Conservation (phyloP, 805 yeast genomes). For the Wickerhamiella brachini region DNA sequence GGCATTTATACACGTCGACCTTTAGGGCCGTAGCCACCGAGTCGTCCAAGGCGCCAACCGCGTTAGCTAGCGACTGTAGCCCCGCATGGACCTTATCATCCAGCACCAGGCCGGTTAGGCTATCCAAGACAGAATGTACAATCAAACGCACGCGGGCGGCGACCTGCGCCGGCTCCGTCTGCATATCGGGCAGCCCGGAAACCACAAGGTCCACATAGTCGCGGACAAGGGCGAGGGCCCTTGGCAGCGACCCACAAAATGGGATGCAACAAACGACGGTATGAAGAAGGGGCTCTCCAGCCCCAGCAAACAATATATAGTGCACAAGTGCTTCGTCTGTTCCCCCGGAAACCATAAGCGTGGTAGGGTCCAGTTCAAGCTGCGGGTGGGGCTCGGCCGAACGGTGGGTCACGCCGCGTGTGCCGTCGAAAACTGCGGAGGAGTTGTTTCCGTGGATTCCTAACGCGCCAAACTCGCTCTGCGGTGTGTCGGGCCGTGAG, state of each 20-base stretch:
- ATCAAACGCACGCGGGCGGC: conserved; percentile 40
- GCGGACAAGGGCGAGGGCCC: conserved; percentile 1
- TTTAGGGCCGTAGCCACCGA: conserved; percentile 41
- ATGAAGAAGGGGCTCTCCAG: conserved; percentile 13
- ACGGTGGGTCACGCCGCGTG: neutral
- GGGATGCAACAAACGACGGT: neutral
- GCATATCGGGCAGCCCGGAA: conserved; percentile 2
- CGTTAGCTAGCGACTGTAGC: conserved; percentile 39
- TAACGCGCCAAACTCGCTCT: neutral
- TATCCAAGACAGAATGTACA: conserved; percentile 40
- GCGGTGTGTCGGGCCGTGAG: neutral
- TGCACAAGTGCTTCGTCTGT: conserved; percentile 66
- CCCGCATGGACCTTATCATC: conserved; percentile 47
- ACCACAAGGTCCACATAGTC: conserved; percentile 13
- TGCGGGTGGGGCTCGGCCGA: conserved; percentile 43
- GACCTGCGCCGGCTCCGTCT: conserved; percentile 26
- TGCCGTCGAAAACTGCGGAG: neutral
- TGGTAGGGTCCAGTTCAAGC: conserved; percentile 32
- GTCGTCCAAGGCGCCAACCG: conserved; percentile 35
- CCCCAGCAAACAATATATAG: conserved; percentile 44
- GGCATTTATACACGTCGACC: conserved; percentile 36
- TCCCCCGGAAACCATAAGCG: conserved; percentile 38
- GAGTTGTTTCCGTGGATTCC: neutral
- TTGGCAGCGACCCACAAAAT: neutral
- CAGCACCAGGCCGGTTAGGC: conserved; percentile 56